phyloP scores from a whole-genome alignment of 257 asterid genomes.

The Przewalskia tangutica region DNA sequence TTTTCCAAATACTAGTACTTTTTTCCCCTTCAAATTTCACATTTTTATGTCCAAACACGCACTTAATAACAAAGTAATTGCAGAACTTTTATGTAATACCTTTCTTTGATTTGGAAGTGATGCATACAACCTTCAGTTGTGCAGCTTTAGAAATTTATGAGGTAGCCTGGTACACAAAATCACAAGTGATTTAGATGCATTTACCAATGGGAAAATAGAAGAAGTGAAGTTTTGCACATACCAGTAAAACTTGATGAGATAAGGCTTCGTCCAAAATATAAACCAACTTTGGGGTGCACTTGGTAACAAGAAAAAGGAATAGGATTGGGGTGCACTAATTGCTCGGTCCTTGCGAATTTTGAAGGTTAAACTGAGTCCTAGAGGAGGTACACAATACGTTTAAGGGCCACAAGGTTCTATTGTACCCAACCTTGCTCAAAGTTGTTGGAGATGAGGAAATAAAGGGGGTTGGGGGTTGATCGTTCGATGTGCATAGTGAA shows the following conservation, averaged over 20 bases:
- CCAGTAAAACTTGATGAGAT: not conserved
- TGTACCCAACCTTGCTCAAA: not conserved
- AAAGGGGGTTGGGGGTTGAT: not conserved
- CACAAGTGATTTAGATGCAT: not conserved
- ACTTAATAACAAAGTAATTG: not conserved
- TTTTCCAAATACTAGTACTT: too few species aligned
- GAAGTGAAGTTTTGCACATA: not conserved
- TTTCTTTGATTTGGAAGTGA: not conserved
- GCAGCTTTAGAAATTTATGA: not conserved
- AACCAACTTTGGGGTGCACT: not conserved
- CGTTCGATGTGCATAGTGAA: not conserved
- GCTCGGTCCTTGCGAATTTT: not conserved
- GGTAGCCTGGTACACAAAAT: not conserved
- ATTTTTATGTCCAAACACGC: not conserved
- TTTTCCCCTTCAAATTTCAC: too few species aligned
- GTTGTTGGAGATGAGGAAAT: not conserved
- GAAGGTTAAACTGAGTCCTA: not conserved
- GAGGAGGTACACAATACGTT: not conserved
- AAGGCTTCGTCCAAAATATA: not conserved
- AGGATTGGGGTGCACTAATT: not conserved
- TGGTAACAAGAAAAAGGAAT: not conserved
- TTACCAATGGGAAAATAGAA: not conserved
- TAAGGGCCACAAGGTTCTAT: not conserved
- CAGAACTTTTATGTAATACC: not conserved
- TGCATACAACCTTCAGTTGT: not conserved